A percentile compares a stretch with the other conserved stretches of the same genome.
These are phyloP conservation scores for Zasmidium citrigriseum DNA, from an alignment of 2,329 filamentous ascomycete genomes.

Conservation along the genomic window DNA sequence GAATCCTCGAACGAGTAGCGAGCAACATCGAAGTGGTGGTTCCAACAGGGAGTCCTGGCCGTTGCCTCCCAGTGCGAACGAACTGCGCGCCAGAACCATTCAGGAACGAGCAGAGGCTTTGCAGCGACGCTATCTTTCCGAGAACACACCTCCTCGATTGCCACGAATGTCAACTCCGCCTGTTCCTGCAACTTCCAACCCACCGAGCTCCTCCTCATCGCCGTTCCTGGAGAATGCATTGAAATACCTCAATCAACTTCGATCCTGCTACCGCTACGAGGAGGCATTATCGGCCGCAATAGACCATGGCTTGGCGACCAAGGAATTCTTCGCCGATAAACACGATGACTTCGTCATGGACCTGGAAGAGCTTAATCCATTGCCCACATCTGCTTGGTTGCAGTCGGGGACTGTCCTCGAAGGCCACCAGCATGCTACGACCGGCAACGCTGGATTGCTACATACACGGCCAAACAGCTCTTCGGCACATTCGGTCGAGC, in stretches of 20 bases:
- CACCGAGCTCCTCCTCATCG: conserved; percentile 26
- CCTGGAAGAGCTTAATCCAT: conserved; percentile 51
- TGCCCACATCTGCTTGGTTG: conserved; percentile 62
- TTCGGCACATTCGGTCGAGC: conserved; percentile 27
- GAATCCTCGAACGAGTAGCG: conserved; percentile 20
- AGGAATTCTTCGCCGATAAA: conserved; percentile 55
- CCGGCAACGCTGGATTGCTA: conserved; percentile 23
- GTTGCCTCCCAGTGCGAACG: conserved; percentile 24
- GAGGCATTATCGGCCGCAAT: conserved; percentile 57
- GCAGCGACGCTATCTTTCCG: conserved; percentile 35
- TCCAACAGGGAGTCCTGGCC: conserved; percentile 25
- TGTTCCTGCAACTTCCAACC: conserved; percentile 18
- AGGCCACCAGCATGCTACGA: conserved; percentile 61
- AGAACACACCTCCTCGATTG: conserved; percentile 33
- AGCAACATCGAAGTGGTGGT: conserved; percentile 18
- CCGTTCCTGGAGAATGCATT: conserved; percentile 59
- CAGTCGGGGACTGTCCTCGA: conserved; percentile 61
- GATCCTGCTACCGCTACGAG: conserved; percentile 54
- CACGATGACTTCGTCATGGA: conserved; percentile 61
- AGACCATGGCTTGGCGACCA: conserved; percentile 54
- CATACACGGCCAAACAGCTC: conserved; percentile 17
- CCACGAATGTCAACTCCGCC: conserved; percentile 32
- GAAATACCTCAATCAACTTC: conserved; percentile 61
- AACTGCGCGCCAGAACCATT: conserved; percentile 21
- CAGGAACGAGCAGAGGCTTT: conserved; percentile 36